Percentiles rank a stretch among this genome's conserved stretches.
Evolutionary conservation across 176 grass and related monocot genomes (phyloP).

Genomic region (Oryza punctata): DNA sequence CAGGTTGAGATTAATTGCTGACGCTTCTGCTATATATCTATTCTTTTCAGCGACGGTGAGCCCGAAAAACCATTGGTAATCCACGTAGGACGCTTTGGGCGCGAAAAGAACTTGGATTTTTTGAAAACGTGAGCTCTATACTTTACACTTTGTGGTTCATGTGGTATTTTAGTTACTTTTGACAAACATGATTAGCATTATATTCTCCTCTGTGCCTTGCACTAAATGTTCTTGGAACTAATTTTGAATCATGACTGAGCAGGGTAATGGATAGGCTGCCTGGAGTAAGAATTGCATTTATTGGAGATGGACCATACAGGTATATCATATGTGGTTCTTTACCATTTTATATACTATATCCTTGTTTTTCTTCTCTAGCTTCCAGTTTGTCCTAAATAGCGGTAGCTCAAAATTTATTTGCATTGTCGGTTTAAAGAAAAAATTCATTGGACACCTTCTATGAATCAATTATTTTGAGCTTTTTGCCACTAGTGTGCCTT

Average conservation of each 20-base stretch:
- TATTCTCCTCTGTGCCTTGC: not conserved
- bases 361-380: not conserved
- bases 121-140: constrained; percentile 65
- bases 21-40: constrained; percentile 26
- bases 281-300: constrained; percentile 84
- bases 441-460: not conserved
- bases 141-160: not conserved
- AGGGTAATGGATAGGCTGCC: constrained; percentile 94
- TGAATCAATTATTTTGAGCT: not conserved
- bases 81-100: constrained; percentile 91
- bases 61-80: constrained; percentile 79
- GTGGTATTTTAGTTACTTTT: not conserved
- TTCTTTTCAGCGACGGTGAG: constrained; percentile 71
- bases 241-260: constrained; percentile 34
- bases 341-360: not conserved
- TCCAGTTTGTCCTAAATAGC: not conserved
- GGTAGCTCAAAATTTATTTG: not conserved
- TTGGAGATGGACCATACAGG: constrained; percentile 95
- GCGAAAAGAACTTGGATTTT: constrained; percentile 92
- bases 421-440: not conserved
- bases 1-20: constrained; percentile 1
- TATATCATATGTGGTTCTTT: not conserved
- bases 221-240: not conserved
- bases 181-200: not conserved
- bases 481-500: not conserved